A percentile compares a stretch with the other conserved stretches of the same genome.
Evolutionary conservation across 768 basidiomycete genomes (phyloP).

Genomic region (Rhizopogon vinicolor): DNA sequence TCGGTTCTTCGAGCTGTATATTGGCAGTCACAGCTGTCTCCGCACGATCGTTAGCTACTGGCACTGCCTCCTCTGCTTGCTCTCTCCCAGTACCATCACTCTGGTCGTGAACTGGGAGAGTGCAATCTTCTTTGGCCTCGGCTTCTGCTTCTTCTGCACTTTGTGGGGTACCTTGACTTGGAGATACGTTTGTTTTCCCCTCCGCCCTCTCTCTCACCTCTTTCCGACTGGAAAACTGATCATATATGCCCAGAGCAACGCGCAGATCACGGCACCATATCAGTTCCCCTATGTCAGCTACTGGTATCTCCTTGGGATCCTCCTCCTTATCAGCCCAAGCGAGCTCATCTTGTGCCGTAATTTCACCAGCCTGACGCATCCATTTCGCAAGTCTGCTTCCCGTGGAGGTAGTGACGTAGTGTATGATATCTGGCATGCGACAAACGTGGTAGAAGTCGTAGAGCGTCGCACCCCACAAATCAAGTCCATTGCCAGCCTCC

Average conservation of each 20-base stretch:
- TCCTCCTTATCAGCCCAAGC: slow-evolving; percentile 20
- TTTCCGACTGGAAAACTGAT: background rate
- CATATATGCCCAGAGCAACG: background rate
- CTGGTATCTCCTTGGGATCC: slow-evolving; percentile 11
- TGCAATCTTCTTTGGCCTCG: background rate
- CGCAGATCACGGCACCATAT: slow-evolving; percentile 10
- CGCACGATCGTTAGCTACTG: background rate
- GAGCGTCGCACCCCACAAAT: slow-evolving; percentile 23
- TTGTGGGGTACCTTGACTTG: background rate
- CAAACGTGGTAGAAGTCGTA: slow-evolving; percentile 19
- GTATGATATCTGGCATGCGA: background rate
- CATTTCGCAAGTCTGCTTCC: slow-evolving; percentile 15
- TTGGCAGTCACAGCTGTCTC: background rate
- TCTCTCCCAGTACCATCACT: background rate
- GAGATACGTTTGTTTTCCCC: background rate
- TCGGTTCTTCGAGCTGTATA: background rate
- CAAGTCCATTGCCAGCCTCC: slow-evolving; percentile 13
- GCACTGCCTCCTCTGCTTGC: background rate
- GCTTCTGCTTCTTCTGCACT: background rate
- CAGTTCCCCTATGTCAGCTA: slow-evolving; percentile 12
- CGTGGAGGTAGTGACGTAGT: slow-evolving; percentile 3
- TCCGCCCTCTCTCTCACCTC: background rate
- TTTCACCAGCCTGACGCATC: slow-evolving; percentile 13
- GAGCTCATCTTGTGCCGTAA: slow-evolving; percentile 8
- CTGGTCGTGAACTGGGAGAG: background rate